Percentiles rank a stretch among this genome's conserved stretches.
Evolutionary conservation across 805 yeast genomes (phyloP).

Genomic region (Pichia heedii): DNA sequence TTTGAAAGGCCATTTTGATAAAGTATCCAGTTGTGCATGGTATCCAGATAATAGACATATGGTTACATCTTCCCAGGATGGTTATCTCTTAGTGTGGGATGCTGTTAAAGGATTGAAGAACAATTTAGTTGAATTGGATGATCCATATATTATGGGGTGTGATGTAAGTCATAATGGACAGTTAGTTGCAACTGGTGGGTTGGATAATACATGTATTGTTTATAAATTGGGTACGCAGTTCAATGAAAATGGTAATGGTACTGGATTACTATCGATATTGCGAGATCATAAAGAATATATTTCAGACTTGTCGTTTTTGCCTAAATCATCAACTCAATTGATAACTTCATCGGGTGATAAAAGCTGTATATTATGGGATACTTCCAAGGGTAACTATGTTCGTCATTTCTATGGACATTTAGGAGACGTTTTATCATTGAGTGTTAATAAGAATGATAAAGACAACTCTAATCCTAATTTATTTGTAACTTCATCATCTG

Average conservation of each 20-base stretch:
- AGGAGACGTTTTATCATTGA: conserved; percentile 58
- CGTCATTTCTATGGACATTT: conserved; percentile 56
- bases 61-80: conserved; percentile 78
- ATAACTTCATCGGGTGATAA: conserved; percentile 77
- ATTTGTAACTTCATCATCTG: conserved; percentile 61
- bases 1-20: conserved; percentile 61
- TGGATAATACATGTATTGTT: conserved; percentile 70
- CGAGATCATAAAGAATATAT: conserved; percentile 82
- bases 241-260: conserved; percentile 9
- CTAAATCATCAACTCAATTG: conserved; percentile 35
- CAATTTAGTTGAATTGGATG: conserved; percentile 62
- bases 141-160: conserved; percentile 73
- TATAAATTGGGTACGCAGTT: conserved; percentile 33
- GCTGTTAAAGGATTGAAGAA: conserved; percentile 60
- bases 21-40: conserved; percentile 66
- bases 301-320: conserved; percentile 62
- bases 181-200: conserved; percentile 71
- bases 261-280: conserved; percentile 39
- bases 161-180: conserved; percentile 60
- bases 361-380: conserved; percentile 76
- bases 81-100: conserved; percentile 79
- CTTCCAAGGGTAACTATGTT: conserved; percentile 44
- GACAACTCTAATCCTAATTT: conserved; percentile 16
- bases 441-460: conserved; percentile 18
- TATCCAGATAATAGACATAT: conserved; percentile 50